Percentiles rank a stretch among this genome's conserved stretches.
phyloP scores from a whole-genome alignment of 345 rosid genomes.

The Passiflora organensis region DNA sequence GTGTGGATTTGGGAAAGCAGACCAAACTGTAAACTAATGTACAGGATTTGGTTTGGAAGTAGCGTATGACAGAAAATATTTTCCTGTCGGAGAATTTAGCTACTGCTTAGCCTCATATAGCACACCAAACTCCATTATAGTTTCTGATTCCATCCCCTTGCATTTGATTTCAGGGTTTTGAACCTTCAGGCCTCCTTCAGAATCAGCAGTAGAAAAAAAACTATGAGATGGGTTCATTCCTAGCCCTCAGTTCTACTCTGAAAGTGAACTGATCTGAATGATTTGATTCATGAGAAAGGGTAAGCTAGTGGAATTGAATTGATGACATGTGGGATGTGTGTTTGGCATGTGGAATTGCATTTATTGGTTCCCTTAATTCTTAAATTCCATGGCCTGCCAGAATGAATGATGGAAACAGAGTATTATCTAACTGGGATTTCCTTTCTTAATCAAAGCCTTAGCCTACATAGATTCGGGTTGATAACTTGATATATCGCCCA shows the following conservation, averaged over 20 bases:
- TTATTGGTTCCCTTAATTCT: neutral
- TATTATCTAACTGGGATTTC: neutral
- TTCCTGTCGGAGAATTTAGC: too few relatives aligned
- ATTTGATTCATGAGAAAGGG: neutral
- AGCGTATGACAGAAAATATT: too few relatives aligned
- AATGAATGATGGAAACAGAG: neutral
- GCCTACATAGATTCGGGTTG: neutral
- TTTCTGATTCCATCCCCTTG: too few relatives aligned
- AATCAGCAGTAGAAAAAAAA: too few relatives aligned
- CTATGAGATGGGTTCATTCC: too few relatives aligned
- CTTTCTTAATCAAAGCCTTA: neutral
- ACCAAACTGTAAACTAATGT: neutral
- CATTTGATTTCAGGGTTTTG: too few relatives aligned
- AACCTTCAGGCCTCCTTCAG: too few relatives aligned
- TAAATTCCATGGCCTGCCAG: neutral
- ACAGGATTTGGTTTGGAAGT: constrained; percentile 1
- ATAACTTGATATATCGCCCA: neutral
- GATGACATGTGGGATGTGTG: constrained; percentile 6
- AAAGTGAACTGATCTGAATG: neutral
- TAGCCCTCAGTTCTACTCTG: too few relatives aligned
- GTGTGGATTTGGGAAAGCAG: neutral
- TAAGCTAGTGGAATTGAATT: neutral
- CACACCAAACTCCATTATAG: too few relatives aligned
- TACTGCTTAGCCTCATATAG: too few relatives aligned
- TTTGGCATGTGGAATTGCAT: constrained; percentile 4